Evolutionary conservation across 2,329 filamentous ascomycete species (phyloP), one percentile per base, ranked within the genome.

Genomic region (Epichloe sibirici): DNA sequence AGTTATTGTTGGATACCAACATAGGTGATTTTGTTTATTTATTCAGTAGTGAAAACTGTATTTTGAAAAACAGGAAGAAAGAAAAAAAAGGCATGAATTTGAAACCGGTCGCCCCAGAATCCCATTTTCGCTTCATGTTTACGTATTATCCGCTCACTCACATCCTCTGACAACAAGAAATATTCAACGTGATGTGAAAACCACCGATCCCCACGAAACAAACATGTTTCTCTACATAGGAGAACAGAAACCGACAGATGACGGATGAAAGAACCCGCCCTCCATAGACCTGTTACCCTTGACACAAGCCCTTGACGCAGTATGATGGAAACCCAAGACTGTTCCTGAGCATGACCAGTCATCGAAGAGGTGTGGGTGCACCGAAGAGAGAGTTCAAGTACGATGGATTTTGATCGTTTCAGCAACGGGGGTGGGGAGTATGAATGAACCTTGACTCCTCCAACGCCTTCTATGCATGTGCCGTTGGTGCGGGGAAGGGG

Each of bases 381-480:
- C 31, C 31, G n/a, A 23, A 40, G 1, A 17, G 25, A 15, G 31
- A 31, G 9, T 31, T 31, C 31, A 11, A 31, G 8, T 21, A 11
- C 21, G 17, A 34, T 13, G 23, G 31, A 28, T 31, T 23, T 17
- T n/a, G 31, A 17, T 17, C 35, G 25, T 21, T 7, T 17, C 4
- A 2, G 39, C 17, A 31, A 15, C 17, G 23, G 25, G 25, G 6
- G 8, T 39, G 40, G 11, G 21, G 37, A 21, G 40, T 15, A 49
- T 8, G 28, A 37, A 12, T 37, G 21, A n/a, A 35, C 17, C 37
- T 48, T 31, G 17, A 31, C 17, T 42, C 47, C 51, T 63, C 63
- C 62, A 65, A 66, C 61, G 65, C 61, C 65, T 56, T 66, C 61
- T 64, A 66, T 65, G 63, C 61, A 65, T 62, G 62, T 51, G 52